These are phyloP conservation scores for Zizania latifolia DNA, from an alignment of 176 grass and related monocot genomes.

Conservation along the genomic window DNA sequence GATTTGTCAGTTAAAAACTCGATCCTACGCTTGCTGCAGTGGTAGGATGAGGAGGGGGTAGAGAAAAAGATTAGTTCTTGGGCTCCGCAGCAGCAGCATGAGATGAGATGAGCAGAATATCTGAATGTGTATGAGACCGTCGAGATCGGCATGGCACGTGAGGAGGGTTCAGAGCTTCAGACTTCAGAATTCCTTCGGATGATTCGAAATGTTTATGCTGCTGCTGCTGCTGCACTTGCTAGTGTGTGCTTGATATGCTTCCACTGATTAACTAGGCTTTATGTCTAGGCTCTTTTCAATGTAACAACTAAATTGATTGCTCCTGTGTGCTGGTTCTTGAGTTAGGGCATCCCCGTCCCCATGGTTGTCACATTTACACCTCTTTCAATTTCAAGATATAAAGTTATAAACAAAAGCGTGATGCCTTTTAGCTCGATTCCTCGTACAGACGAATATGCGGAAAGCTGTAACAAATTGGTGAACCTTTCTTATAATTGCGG, in stretches of 20 bases:
- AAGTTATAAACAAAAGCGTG: no score
- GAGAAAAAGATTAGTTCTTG: background rate
- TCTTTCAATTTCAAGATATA: no score
- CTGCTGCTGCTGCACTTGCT: background rate
- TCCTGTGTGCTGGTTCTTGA: background rate
- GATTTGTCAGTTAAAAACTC: slow-evolving; percentile 29
- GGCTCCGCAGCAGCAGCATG: background rate
- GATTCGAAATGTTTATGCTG: slow-evolving; percentile 32
- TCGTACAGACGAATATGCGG: no score
- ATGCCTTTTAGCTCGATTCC: no score
- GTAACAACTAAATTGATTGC: no score
- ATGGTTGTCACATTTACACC: no score
- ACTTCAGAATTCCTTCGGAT: slow-evolving; percentile 15
- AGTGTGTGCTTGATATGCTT: background rate
- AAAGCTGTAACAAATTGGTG: no score
- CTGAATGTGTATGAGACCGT: background rate
- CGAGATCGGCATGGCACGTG: slow-evolving; percentile 24
- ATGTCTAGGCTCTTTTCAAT: background rate
- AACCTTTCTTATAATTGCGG: no score
- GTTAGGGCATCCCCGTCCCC: no score
- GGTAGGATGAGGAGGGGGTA: background rate
- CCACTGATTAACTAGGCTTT: background rate
- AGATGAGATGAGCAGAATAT: background rate
- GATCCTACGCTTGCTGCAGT: background rate
- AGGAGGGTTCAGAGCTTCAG: background rate